These are phyloP conservation scores for Dendrobium officinale DNA, from an alignment of 106 monocot genomes.

Conservation along the genomic window DNA sequence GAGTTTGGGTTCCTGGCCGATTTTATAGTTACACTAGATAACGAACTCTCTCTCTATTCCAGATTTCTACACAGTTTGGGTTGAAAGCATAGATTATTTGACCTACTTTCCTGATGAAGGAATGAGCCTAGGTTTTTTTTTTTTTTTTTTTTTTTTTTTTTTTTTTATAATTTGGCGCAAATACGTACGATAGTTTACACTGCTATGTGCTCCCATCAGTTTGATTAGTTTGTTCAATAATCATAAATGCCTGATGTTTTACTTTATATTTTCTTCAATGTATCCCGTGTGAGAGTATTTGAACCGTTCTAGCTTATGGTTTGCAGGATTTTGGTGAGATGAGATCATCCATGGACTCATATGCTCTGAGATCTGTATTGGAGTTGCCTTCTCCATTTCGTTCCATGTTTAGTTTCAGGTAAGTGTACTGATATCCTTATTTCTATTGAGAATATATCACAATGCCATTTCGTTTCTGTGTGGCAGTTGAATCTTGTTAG, in stretches of 20 bases:
- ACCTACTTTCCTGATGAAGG: not conserved
- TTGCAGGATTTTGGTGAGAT: constrained; percentile 12
- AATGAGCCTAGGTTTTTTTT: not conserved
- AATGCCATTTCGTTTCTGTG: not conserved
- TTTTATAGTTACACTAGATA: not conserved
- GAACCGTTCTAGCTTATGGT: not conserved
- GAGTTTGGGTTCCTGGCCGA: not conserved
- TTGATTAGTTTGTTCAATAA: not conserved
- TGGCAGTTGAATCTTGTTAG: not conserved
- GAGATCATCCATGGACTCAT: constrained; percentile 31
- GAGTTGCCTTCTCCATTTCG: constrained; percentile 53
- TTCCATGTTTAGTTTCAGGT: constrained; percentile 55
- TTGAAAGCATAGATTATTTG: not conserved
- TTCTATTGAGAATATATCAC: not conserved
- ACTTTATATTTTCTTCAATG: not conserved
- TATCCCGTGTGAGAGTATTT: not conserved
- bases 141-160: not conserved
- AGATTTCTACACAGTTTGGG: not conserved
- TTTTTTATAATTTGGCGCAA: too few relatives aligned
- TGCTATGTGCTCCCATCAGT: not conserved
- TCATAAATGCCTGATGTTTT: not conserved
- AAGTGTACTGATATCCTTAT: not conserved
- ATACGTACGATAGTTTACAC: not conserved
- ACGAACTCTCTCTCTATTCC: not conserved
- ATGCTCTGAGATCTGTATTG: constrained; percentile 42